These are phyloP conservation scores for Pythium folliculosum DNA, from an alignment of 352 stramenopile species.

Conservation along the genomic window DNA sequence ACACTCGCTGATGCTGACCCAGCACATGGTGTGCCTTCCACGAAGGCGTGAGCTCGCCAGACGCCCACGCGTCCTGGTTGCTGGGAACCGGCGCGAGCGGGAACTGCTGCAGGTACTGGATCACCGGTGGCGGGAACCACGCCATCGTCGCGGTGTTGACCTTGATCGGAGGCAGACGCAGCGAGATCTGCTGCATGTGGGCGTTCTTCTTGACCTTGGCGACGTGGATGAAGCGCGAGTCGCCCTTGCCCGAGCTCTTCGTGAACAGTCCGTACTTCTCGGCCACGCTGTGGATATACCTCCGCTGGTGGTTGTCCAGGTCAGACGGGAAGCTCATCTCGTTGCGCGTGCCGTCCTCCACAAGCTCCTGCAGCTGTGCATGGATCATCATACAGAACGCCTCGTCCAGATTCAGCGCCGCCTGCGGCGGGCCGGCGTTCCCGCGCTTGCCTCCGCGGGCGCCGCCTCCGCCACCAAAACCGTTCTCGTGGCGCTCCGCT, in stretches of 20 bases:
- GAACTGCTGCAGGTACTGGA: constrained; percentile 49
- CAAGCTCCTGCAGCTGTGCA: constrained; percentile 55
- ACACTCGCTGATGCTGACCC: constrained; percentile 10
- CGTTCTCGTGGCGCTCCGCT: constrained; percentile 10
- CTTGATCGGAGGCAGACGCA: constrained; percentile 43
- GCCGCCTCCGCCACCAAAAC: constrained; percentile 3
- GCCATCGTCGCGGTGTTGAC: constrained; percentile 34
- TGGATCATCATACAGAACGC: constrained; percentile 74
- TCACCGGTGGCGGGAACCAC: constrained; percentile 49
- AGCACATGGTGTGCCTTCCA: constrained; percentile 34
- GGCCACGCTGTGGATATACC: constrained; percentile 81
- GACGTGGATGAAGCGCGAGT: constrained; percentile 73
- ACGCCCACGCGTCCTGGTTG: constrained; percentile 17
- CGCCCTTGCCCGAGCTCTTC: constrained; percentile 76
- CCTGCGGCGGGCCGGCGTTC: constrained; percentile 18
- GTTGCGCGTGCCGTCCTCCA: constrained; percentile 53
- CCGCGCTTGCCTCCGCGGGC: constrained; percentile 12
- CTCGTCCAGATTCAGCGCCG: constrained; percentile 54
- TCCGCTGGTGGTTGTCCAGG: constrained; percentile 75
- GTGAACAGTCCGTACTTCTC: constrained; percentile 82
- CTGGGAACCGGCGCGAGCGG: constrained; percentile 20
- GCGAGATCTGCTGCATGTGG: constrained; percentile 69
- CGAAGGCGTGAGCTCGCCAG: constrained; percentile 22
- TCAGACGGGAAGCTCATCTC: constrained; percentile 71
- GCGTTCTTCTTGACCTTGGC: constrained; percentile 85